Percentiles rank a stretch among this genome's conserved stretches.
phyloP scores from a whole-genome alignment of 1,139 yeast genomes.

The Blastobotrys arbuscula region DNA sequence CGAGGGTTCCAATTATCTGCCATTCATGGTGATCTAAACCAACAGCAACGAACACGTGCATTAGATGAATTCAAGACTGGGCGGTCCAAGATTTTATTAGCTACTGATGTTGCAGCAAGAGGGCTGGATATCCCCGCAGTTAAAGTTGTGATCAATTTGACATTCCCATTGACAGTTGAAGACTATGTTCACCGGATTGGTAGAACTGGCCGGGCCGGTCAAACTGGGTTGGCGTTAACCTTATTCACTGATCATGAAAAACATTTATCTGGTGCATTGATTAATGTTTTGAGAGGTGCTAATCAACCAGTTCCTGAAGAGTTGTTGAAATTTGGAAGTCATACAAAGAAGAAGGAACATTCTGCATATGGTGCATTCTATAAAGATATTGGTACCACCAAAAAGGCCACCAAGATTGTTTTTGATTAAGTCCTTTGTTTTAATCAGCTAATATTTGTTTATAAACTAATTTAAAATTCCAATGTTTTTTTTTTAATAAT shows the following conservation, averaged over 20 bases:
- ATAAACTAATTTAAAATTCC: not conserved
- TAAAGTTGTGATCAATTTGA: slow-evolving; percentile 88
- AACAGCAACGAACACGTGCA: slow-evolving; percentile 87
- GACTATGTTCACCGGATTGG: slow-evolving; percentile 98
- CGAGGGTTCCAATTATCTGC: slow-evolving; percentile 83
- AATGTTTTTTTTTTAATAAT: not conserved
- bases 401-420: slow-evolving; percentile 88
- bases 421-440: slow-evolving; percentile 40
- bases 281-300: slow-evolving; percentile 89
- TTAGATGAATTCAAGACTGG: slow-evolving; percentile 82
- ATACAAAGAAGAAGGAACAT: slow-evolving; percentile 95
- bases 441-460: not conserved
- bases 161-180: slow-evolving; percentile 96
- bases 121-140: slow-evolving; percentile 98
- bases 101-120: slow-evolving; percentile 99
- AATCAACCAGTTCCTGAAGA: slow-evolving; percentile 97
- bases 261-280: slow-evolving; percentile 91
- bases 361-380: slow-evolving; percentile 94
- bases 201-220: slow-evolving; percentile 98
- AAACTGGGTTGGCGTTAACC: slow-evolving; percentile 90
- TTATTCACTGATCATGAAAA: slow-evolving; percentile 95
- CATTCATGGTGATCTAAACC: slow-evolving; percentile 92
- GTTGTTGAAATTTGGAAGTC: slow-evolving; percentile 89
- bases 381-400: slow-evolving; percentile 82
- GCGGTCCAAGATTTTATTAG: slow-evolving; percentile 66